A percentile compares a stretch with the other conserved stretches of the same genome.
phyloP scores from a whole-genome alignment of 2,329 filamentous ascomycete species.

The Colletotrichum australisinense region DNA sequence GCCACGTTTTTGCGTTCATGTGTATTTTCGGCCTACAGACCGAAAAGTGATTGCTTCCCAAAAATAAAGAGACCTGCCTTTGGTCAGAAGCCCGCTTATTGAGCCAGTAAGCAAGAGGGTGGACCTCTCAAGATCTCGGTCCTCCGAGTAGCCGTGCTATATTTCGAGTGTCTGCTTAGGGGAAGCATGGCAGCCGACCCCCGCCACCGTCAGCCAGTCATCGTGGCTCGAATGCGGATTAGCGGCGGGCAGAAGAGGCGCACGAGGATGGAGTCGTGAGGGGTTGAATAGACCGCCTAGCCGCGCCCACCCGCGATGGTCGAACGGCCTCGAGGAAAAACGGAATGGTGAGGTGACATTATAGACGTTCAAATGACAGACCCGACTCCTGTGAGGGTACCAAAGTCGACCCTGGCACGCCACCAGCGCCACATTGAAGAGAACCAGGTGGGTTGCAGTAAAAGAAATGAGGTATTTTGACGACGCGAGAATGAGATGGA shows the following conservation, averaged over 20 bases:
- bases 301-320: slow-evolving; percentile 31
- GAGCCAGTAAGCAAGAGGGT: slow-evolving; percentile 27
- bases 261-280: slow-evolving; percentile 15
- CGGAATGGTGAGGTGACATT: slow-evolving; percentile 22
- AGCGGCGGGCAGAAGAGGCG: slow-evolving; percentile 17
- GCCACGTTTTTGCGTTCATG: not conserved
- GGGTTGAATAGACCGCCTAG: slow-evolving; percentile 24
- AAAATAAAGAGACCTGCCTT: slow-evolving; percentile 21
- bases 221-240: slow-evolving; percentile 16
- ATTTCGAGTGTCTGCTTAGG: slow-evolving; percentile 9
- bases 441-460: slow-evolving; percentile 19
- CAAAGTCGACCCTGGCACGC: slow-evolving; percentile 1
- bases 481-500: not conserved
- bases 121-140: slow-evolving; percentile 10
- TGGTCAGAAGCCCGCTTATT: slow-evolving; percentile 26
- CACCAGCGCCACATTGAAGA: slow-evolving; percentile 16
- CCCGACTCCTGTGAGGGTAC: not conserved
- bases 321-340: not conserved
- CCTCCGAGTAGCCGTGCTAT: slow-evolving; percentile 28
- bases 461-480: slow-evolving; percentile 25
- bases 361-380: not conserved
- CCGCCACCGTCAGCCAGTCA: slow-evolving; percentile 23
- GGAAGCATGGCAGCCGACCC: slow-evolving; percentile 26
- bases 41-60: not conserved
- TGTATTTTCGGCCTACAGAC: not conserved